Evolutionary conservation across 2,329 filamentous ascomycete genomes (phyloP).

Genomic region (Tolypocladium ophioglossoides): DNA sequence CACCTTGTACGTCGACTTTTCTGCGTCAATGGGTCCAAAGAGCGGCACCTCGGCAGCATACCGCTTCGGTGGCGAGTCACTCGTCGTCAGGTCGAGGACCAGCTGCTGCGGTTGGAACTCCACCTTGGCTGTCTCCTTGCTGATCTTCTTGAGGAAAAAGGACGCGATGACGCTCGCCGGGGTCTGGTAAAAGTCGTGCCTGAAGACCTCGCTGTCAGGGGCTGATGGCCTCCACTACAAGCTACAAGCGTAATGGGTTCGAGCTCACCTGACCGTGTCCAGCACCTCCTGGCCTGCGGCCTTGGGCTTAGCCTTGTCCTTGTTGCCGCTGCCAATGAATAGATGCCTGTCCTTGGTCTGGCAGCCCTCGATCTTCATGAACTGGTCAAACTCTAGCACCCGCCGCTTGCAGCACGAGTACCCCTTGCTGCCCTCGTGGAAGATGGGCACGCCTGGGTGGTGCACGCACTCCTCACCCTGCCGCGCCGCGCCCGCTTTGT

Average conservation of each 20-base stretch:
- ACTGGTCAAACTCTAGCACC: slow-evolving; percentile 95
- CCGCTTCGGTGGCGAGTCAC: slow-evolving; percentile 65
- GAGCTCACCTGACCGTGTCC: slow-evolving; percentile 60
- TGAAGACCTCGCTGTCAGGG: slow-evolving; percentile 4
- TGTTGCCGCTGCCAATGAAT: slow-evolving; percentile 69
- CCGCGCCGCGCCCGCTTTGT: slow-evolving; percentile 44
- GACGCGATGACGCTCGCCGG: slow-evolving; percentile 74
- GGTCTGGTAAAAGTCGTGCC: slow-evolving; percentile 91
- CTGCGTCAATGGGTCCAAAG: slow-evolving; percentile 65
- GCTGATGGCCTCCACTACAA: neutral
- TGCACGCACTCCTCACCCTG: slow-evolving; percentile 72
- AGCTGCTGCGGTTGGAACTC: slow-evolving; percentile 54
- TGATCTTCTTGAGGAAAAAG: slow-evolving; percentile 94
- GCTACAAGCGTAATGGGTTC: neutral
- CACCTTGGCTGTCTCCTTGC: slow-evolving; percentile 67
- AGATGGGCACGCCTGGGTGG: slow-evolving; percentile 84
- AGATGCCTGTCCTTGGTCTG: slow-evolving; percentile 71
- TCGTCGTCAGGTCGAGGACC: slow-evolving; percentile 73
- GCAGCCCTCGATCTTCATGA: slow-evolving; percentile 92
- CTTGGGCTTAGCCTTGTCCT: slow-evolving; percentile 34
- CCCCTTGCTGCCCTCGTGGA: slow-evolving; percentile 97
- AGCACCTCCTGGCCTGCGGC: slow-evolving; percentile 60
- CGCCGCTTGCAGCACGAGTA: slow-evolving; percentile 94
- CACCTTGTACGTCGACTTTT: slow-evolving; percentile 67
- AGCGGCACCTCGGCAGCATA: slow-evolving; percentile 66